Evolutionary conservation across 2,329 filamentous ascomycete genomes (phyloP), one percentile per base, ranked within the genome.

Genomic region (Sphaerulina populicola): DNA sequence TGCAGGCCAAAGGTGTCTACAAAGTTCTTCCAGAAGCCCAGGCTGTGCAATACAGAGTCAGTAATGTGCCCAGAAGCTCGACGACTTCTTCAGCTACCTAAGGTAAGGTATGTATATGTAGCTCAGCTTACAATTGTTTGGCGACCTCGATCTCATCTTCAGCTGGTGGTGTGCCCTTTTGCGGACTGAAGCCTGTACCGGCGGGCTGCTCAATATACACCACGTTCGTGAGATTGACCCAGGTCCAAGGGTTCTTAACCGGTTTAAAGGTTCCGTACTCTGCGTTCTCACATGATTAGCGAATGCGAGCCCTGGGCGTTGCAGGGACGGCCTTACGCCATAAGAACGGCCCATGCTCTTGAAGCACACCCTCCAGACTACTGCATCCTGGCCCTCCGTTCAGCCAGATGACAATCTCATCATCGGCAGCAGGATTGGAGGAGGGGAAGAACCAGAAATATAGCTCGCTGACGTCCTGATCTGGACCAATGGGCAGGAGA

Each of bases 401-500:
- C 35, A 70, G 55, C 55, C 48, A 70, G 54, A 70, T 68, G 15
- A 62, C 18, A n/a, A 70, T 67, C 58, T 70, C 67, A 42, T 77
- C 74, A 1, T 68, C 67, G 8, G 72, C 72, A 8, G 67, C 63
- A 3, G 68, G 66, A 45, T 63, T 64, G 23, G 45, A 37, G 14
- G 59, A 59, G 6, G 75, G 74, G 55, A 74, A 75, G 59, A 75
- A 74, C 72, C 72, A 71, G 59, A 76, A 78, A 59, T 71, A 78
- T 1, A 78, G 64, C 53, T 67, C 62, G 42, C 58, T 62, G 27
- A 57, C 54, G 45, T 64, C 61, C 9, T 53, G 54, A 23, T 60
- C 55, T 23, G 58, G 51, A 4, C 63, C 62, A 44, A 69, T 65
- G 9, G 65, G 65, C 10, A 69, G 45, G 6, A 67, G 44, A 15